phyloP scores from a whole-genome alignment of 225 moss, liverwort and hornwort species.

The Takakia lepidozioides region DNA sequence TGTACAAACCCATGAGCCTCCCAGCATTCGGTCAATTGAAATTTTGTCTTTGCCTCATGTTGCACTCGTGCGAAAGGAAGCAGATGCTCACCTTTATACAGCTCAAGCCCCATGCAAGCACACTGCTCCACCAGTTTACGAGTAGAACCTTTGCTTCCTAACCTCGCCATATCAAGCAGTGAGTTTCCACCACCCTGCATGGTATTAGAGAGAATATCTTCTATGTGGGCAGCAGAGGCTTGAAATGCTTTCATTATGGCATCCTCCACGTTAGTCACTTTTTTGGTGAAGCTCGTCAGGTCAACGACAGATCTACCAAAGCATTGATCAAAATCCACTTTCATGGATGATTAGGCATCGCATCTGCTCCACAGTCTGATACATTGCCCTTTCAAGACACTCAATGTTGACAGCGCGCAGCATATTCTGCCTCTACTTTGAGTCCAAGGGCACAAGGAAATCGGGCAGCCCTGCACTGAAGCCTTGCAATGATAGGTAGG shows the following conservation, averaged over 20 bases:
- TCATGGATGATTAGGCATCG: constrained; percentile 12
- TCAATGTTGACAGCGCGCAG: constrained; percentile 32
- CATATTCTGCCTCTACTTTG: constrained; percentile 26
- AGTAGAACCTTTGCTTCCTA: constrained; percentile 63
- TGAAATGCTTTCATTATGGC: constrained; percentile 62
- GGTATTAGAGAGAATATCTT: constrained; percentile 22
- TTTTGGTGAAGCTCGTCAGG: constrained; percentile 29
- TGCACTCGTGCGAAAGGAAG: constrained; percentile 20
- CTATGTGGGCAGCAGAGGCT: constrained; percentile 35
- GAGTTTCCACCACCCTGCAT: constrained; percentile 32
- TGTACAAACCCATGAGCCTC: constrained; percentile 50
- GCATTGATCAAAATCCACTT: background rate
- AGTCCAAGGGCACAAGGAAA: constrained; percentile 41
- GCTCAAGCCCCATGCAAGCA: constrained; percentile 57
- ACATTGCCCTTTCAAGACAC: constrained; percentile 25
- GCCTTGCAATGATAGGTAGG: constrained; percentile 60
- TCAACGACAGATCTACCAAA: background rate
- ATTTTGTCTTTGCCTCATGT: constrained; percentile 10
- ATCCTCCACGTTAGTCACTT: constrained; percentile 40
- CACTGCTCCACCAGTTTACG: constrained; percentile 52
- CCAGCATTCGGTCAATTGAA: constrained; percentile 41
- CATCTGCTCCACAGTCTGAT: constrained; percentile 28
- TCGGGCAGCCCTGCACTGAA: constrained; percentile 71
- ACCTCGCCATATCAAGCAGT: constrained; percentile 47
- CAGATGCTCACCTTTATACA: constrained; percentile 51